Base-by-base conservation (phyloP, 805 yeast species). In the Hanseniaspora thailandica region DNA sequence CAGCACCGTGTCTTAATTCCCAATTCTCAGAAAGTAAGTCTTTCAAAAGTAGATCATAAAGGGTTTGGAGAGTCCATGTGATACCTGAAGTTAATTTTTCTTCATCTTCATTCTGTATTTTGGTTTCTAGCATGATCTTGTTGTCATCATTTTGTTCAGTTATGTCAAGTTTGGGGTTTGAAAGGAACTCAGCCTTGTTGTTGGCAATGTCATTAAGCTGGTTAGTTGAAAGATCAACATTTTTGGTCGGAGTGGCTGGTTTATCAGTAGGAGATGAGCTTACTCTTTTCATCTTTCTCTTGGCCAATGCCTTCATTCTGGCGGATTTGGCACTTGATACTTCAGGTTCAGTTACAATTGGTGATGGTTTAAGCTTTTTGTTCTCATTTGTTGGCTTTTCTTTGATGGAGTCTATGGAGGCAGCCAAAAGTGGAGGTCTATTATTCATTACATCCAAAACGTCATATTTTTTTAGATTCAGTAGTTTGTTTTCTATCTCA, bases 1-100 rank as follows among this genome's bases (percentile, higher is more conserved):
- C 85, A 0, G 97, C 88, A 34, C 98, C 99, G 68, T 93, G 99
- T 60, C 99, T 78, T 15, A 82, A 75, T 69, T 93, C 97, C 99
- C 99, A 93, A 41, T 75, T 73, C 39, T 86, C 95, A 56, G 82
- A 81, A 63, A 86, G 86, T 55, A 93, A 68, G 60, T 88, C 96
- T 38, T 78, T 78, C 56, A 87, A 69, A 36, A 93, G 68, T 22
- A 88, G 70, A 63, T 86, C 97, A 66, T 83, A 88, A 12, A 90
- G 82, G 19, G 96, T 95, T 71, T 89, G 96, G 60, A 89, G 86
- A 52, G 87, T 95, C 97, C 97, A 93, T 0, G 86, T 83, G 38
- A 82, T 72, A 5, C 86, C 86, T 0, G 84, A 80, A 15, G 80
- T 82, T 12, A 38, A 13, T 54, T 79, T 78, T 39, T 82, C 77